phyloP scores from a whole-genome alignment of 192 early-diverging fungal species.

The Entophlyctis luteolus region DNA sequence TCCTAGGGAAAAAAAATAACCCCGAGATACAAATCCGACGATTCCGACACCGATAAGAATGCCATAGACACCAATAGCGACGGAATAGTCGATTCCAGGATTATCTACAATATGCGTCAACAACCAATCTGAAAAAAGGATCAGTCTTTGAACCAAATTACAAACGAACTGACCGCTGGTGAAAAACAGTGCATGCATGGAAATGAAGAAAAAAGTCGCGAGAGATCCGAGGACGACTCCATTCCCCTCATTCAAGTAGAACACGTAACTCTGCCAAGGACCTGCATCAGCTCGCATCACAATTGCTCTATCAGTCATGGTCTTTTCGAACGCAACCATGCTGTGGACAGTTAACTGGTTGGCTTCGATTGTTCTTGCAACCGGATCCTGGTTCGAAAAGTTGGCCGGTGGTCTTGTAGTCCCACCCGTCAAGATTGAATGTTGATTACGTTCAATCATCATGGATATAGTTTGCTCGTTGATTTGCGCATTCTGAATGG shows the following conservation, averaged over 20 bases:
- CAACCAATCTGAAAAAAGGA: slow-evolving; percentile 33
- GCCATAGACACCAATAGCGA: slow-evolving; percentile 58
- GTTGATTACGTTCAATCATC: slow-evolving; percentile 66
- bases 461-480: slow-evolving; percentile 70
- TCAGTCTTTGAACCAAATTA: not conserved
- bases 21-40: slow-evolving; percentile 51
- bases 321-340: slow-evolving; percentile 47
- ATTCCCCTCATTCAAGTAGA: slow-evolving; percentile 33
- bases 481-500: slow-evolving; percentile 53
- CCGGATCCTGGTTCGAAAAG: slow-evolving; percentile 56
- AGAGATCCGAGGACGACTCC: slow-evolving; percentile 40
- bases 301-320: slow-evolving; percentile 25
- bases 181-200: slow-evolving; percentile 57
- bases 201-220: slow-evolving; percentile 50
- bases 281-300: slow-evolving; percentile 6
- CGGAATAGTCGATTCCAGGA: slow-evolving; percentile 28
- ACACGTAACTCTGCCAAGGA: slow-evolving; percentile 28
- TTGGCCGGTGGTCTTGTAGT: slow-evolving; percentile 40
- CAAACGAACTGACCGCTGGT: slow-evolving; percentile 13
- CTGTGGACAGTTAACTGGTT: slow-evolving; percentile 73
- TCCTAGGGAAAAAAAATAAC: slow-evolving; percentile 48
- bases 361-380: slow-evolving; percentile 59
- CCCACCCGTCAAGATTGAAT: slow-evolving; percentile 51
- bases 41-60: slow-evolving; percentile 48
- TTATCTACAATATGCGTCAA: slow-evolving; percentile 8